Evolutionary conservation across 2,329 filamentous ascomycete genomes (phyloP), one percentile per base, ranked within the genome.

Genomic region (Ascochyta viciae-villosae): DNA sequence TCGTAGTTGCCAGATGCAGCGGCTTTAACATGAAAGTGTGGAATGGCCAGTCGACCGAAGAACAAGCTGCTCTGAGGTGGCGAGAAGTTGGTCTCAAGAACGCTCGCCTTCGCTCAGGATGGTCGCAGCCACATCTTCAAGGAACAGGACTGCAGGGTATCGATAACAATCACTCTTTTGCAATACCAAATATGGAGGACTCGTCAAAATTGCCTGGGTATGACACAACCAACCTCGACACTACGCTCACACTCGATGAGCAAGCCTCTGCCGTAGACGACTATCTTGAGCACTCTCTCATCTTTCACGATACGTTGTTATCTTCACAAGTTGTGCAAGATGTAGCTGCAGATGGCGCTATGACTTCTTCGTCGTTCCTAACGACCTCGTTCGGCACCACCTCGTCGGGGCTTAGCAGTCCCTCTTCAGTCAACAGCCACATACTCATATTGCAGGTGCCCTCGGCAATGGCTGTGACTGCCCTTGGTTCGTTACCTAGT

Each of bases 231-330:
- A 48, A 61, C 19, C 64, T 73, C 43, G 66, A 74, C 12, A 68
- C 70, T 2, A 72, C 66, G 4, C 34, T 62, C n/a, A 48, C 41
- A 12, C 29, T 65, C n/a, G 48, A 62, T 15, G 64, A 69, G 8
- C 56, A 52, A 8, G 38, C 57, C 3, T 48, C 63, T 4, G 57
- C 60, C 9, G 42, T 60, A 5, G 62, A 69, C 34, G 65, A 61
- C 8, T 96, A 95, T 72, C 90, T 91, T 65, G 85, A 95, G 61
- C 86, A 94, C 66, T 95, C 91, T 0, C 82, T 96, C 44, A 84
- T 87, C 2, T 77, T 89, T 13, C 86, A 96, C 70, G 83, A 90
- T 60, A 84, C 86, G 13, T 74, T 89, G 4, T 76, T 83, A 1
- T 89, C 87, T 0, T 89, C 88, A 1, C 84, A 89, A 57, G 77